A percentile compares a stretch with the other conserved stretches of the same genome.
Conservation (phyloP, 148 eudicot genomes). For the Nepenthes mirabilis region DNA sequence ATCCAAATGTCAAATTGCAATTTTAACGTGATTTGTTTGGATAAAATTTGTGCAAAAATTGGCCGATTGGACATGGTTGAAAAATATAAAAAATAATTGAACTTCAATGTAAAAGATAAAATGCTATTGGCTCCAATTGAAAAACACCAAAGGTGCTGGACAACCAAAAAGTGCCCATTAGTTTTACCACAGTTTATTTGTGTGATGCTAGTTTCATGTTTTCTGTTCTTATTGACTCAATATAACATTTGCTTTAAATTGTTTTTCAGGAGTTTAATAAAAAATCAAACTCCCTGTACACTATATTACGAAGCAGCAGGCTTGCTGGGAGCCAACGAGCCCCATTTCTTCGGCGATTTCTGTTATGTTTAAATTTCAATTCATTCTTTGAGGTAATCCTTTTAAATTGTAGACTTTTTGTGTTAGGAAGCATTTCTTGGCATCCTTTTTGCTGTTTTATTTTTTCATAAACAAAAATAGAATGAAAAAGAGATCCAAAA, state of each 20-base stretch:
- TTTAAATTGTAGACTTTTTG: neutral
- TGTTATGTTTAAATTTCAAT: conserved; percentile 87
- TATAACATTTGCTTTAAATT: neutral
- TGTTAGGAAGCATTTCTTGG: neutral
- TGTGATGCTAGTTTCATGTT: too few relatives aligned
- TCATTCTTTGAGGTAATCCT: conserved; percentile 82
- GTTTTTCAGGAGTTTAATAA: conserved; percentile 78
- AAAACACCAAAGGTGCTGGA: neutral
- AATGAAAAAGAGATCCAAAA: neutral
- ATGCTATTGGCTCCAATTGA: too few relatives aligned
- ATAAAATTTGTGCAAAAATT: too few relatives aligned
- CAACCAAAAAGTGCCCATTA: neutral
- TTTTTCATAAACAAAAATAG: neutral
- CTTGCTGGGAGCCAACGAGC: conserved; percentile 99
- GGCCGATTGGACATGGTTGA: too few relatives aligned
- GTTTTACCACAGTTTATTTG: too few relatives aligned
- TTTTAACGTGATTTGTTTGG: too few relatives aligned
- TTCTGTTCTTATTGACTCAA: neutral
- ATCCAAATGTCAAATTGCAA: too few relatives aligned
- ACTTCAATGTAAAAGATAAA: too few relatives aligned
- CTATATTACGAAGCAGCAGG: conserved; percentile 92
- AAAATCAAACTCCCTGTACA: conserved; percentile 88
- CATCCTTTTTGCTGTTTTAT: too few relatives aligned
- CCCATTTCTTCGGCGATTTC: conserved; percentile 93
- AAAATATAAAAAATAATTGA: too few relatives aligned